These are phyloP conservation scores for Boletellus ananas DNA, from an alignment of 768 basidiomycete genomes.

Conservation along the genomic window DNA sequence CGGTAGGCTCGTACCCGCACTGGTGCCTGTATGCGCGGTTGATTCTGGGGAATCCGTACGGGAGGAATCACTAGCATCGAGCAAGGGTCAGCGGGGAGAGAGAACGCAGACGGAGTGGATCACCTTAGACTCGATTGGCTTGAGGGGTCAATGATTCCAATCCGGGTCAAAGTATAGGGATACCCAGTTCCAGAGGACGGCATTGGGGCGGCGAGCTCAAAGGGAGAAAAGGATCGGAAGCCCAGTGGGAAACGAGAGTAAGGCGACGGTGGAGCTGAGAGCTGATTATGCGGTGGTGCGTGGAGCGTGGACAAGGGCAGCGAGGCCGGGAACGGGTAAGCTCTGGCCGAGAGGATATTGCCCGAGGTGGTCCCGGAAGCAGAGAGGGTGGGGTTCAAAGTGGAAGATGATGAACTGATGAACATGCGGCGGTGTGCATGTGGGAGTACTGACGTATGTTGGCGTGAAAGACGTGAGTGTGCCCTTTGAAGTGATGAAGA, in stretches of 20 bases:
- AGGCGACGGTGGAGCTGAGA: slow-evolving; percentile 1
- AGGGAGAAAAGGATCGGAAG: slow-evolving; percentile 1
- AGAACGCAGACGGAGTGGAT: not conserved
- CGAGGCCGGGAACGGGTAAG: slow-evolving; percentile 10
- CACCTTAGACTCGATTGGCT: slow-evolving; percentile 13
- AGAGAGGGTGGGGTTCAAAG: slow-evolving; percentile 14
- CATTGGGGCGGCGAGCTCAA: slow-evolving; percentile 2
- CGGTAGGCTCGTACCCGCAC: slow-evolving; percentile 18
- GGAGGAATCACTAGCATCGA: not conserved
- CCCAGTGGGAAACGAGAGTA: not conserved
- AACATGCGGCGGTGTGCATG: slow-evolving; percentile 30
- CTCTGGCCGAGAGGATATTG: slow-evolving; percentile 6
- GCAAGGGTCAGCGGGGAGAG: slow-evolving; percentile 2
- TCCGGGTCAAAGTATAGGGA: not conserved
- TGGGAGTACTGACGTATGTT: slow-evolving; percentile 14
- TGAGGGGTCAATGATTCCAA: not conserved
- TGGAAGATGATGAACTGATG: slow-evolving; percentile 18
- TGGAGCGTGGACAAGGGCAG: slow-evolving; percentile 19
- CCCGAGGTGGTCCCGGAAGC: slow-evolving; percentile 7
- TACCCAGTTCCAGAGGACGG: not conserved
- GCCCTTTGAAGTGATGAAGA: slow-evolving; percentile 9
- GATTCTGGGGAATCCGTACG: not conserved
- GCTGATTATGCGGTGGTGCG: slow-evolving; percentile 6
- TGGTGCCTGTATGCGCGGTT: slow-evolving; percentile 8
- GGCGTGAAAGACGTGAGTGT: slow-evolving; percentile 25